Evolutionary conservation across 805 yeast genomes (phyloP).

Genomic region (Wickerhamiella domercqiae): DNA sequence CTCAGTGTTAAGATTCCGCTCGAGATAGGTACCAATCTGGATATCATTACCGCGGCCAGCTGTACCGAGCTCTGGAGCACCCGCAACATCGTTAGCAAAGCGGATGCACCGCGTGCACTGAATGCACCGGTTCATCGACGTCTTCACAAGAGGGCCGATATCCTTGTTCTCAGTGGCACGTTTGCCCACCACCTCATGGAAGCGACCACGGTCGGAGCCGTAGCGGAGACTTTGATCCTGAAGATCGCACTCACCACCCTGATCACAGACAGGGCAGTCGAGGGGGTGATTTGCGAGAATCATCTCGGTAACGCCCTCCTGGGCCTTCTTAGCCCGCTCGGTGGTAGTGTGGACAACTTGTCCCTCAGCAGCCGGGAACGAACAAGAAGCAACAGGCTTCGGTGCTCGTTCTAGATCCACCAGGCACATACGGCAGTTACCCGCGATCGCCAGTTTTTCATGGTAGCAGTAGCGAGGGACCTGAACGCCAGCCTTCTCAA

Average conservation of each 20-base stretch:
- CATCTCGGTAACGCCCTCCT: constrained; percentile 87
- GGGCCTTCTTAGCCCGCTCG: constrained; percentile 63
- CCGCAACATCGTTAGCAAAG: constrained; percentile 80
- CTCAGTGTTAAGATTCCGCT: constrained; percentile 70
- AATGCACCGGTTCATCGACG: constrained; percentile 84
- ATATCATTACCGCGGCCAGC: constrained; percentile 83
- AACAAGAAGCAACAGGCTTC: constrained; percentile 79
- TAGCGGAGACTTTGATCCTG: constrained; percentile 77
- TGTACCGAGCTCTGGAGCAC: constrained; percentile 82
- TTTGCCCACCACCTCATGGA: constrained; percentile 65
- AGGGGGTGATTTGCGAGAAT: constrained; percentile 76
- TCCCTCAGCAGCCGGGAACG: constrained; percentile 81
- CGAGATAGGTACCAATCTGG: constrained; percentile 82
- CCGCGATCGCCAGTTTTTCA: constrained; percentile 79
- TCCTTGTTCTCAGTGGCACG: constrained; percentile 86
- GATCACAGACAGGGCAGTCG: constrained; percentile 88
- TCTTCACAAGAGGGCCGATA: constrained; percentile 75
- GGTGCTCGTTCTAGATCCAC: constrained; percentile 85
- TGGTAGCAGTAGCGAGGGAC: constrained; percentile 87
- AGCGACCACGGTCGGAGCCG: constrained; percentile 79
- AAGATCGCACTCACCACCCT: constrained; percentile 87
- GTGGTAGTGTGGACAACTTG: constrained; percentile 73
- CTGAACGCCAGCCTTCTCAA: constrained; percentile 77
- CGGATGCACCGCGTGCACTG: constrained; percentile 88
- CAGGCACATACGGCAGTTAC: constrained; percentile 86